Conservation (phyloP, 2,329 filamentous ascomycete genomes). For the Gyromitra esculenta region DNA sequence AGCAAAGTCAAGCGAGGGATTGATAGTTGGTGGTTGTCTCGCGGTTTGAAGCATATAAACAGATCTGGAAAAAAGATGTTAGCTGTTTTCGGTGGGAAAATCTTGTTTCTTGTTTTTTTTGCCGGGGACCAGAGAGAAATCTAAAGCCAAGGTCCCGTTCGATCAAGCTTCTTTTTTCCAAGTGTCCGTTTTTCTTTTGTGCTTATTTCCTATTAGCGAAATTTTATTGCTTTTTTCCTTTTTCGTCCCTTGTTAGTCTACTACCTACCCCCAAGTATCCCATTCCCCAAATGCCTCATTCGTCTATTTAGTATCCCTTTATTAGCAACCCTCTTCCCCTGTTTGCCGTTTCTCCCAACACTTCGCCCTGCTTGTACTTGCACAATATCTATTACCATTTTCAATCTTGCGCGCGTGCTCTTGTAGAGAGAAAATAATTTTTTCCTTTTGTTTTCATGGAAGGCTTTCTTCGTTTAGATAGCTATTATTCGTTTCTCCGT, state of each 20-base stretch:
- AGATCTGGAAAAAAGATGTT: slow-evolving; percentile 50
- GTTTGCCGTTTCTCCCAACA: slow-evolving; percentile 21
- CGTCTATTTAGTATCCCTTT: slow-evolving; percentile 50
- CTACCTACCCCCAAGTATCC: slow-evolving; percentile 37
- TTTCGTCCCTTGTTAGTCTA: slow-evolving; percentile 9
- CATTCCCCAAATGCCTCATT: slow-evolving; percentile 41
- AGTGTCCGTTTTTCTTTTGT: slow-evolving; percentile 43
- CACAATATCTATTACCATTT: slow-evolving; percentile 34
- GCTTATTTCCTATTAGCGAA: slow-evolving; percentile 47
- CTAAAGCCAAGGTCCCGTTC: slow-evolving; percentile 42
- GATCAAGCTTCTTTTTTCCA: slow-evolving; percentile 47
- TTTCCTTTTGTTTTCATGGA: slow-evolving; percentile 32
- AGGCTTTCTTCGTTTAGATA: slow-evolving; percentile 45
- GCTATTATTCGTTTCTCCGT: slow-evolving; percentile 30
- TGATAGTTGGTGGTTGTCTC: slow-evolving; percentile 33
- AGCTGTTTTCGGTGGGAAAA: slow-evolving; percentile 50
- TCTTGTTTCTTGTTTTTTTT: slow-evolving; percentile 44
- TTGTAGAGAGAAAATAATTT: slow-evolving; percentile 33
- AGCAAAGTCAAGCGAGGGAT: slow-evolving; percentile 42
- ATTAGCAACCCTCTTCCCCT: slow-evolving; percentile 37
- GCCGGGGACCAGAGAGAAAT: slow-evolving; percentile 47
- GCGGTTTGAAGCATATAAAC: slow-evolving; percentile 50
- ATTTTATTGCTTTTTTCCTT: slow-evolving; percentile 24
- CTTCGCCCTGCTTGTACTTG: slow-evolving; percentile 24
- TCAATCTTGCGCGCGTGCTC: slow-evolving; percentile 26